Conservation (phyloP, 768 basidiomycete species). For the Lentinula detonsa region DNA sequence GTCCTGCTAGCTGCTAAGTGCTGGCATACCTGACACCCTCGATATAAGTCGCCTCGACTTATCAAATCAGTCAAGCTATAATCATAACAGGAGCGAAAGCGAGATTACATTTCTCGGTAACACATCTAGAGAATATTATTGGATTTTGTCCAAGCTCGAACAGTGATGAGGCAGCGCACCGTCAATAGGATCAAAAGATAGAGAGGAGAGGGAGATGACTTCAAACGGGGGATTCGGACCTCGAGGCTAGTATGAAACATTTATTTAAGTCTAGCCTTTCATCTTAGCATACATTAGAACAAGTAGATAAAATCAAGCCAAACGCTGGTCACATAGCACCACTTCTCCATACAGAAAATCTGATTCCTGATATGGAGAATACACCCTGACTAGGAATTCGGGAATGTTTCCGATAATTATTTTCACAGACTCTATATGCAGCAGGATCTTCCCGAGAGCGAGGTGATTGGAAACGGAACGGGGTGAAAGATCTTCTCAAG, state of each 20-base stretch:
- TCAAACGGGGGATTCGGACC: not conserved
- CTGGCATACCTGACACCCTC: conserved; percentile 3
- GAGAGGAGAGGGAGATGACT: not conserved
- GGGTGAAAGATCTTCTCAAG: not conserved
- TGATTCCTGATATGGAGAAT: not conserved
- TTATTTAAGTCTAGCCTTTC: conserved; percentile 1
- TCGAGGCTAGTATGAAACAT: not conserved
- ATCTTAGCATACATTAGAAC: not conserved
- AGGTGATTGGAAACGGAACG: conserved; percentile 3
- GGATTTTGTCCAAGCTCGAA: not conserved
- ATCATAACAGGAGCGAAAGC: not conserved
- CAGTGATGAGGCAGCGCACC: not conserved
- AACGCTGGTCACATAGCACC: not conserved
- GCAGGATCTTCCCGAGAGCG: not conserved
- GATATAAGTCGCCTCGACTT: conserved; percentile 6
- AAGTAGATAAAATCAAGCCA: conserved; percentile 3
- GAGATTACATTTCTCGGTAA: conserved; percentile 4
- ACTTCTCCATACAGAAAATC: conserved; percentile 1
- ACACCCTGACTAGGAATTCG: conserved; percentile 1
- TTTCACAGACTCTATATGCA: not conserved
- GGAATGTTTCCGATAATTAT: conserved; percentile 4
- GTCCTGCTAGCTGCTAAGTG: not conserved
- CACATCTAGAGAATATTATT: not conserved
- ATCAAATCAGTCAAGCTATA: not conserved
- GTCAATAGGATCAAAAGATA: not conserved